Base-by-base conservation (phyloP, 441 rosid genomes). In the Populus hybrid region DNA sequence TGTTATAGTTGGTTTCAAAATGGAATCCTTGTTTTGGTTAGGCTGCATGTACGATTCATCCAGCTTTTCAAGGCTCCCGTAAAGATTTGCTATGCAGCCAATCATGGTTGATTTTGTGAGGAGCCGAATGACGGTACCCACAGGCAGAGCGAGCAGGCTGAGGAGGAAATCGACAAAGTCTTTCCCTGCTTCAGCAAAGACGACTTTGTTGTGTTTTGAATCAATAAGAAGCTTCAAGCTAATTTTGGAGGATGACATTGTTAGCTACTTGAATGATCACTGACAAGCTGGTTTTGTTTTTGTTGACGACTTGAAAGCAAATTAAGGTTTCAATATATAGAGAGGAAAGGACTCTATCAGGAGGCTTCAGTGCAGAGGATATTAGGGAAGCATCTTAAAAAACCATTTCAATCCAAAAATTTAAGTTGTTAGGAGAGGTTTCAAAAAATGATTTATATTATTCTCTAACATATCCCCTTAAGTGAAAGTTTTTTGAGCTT, bases 91-190 rank as follows among this genome's bases (percentile, higher is more conserved):
- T 3, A 82, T 3, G 69, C 76, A 67, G 0, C 86, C 87, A 16
- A 16, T 68, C 75, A 78, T 74, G 2, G 42, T 36, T 20, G 34
- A 9, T 30, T 80, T 10, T 4, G 32, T 10, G 3, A 85, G 23
- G 8, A 87, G 75, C 70, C 69, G 28, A 8, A 74, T 64, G 2
- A 82, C 76, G 12, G 59, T 66, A 1, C 70, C 81, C 14, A 80
- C 26, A 5, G 85, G 85, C 36, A 84, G 21, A 4, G 73, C 11
- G 4, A 80, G 40, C 6, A 86, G 34, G 72, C 77, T 66, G 11
- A 85, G 76, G 2, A 85, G 81, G 46, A 85, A 85, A 65, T 83
- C 85, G 0, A 82, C 84, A 18, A 86, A 78, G 3, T 80, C 83
- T 16, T 81, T 79, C 20, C 78, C 79, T 18, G 81, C 81, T 64